Conservation (phyloP, 2,329 filamentous ascomycete species). For the Fusarium anthophilum region DNA sequence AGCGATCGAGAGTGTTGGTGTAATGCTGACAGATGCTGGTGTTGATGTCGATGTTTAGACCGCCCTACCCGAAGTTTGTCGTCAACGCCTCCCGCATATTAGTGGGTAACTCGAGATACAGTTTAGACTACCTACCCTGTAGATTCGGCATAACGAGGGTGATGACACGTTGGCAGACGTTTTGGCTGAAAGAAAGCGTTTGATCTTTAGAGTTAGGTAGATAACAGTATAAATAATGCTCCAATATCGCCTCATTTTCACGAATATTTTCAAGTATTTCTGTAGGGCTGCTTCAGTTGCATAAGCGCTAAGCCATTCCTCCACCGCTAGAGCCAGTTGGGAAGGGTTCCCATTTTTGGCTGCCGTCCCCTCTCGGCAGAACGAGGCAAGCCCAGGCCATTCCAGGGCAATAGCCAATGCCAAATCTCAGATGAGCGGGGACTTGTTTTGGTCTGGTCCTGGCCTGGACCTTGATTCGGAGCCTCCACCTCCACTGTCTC, state of each 20-base stretch:
- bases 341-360: not conserved
- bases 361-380: slow-evolving; percentile 9
- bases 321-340: slow-evolving; percentile 1
- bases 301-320: not conserved
- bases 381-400: slow-evolving; percentile 11
- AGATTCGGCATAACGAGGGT: not conserved
- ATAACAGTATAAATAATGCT: fast-evolving
- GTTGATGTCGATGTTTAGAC: not conserved
- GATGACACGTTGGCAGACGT: too few relatives aligned
- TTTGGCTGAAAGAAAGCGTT: too few relatives aligned
- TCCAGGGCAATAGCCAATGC: slow-evolving; percentile 11
- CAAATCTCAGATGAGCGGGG: slow-evolving; percentile 4
- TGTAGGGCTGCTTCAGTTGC: slow-evolving; percentile 1
- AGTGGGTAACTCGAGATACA: not conserved
- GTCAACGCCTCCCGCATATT: not conserved
- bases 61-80: not conserved
- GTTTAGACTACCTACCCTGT: not conserved
- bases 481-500: slow-evolving; percentile 23
- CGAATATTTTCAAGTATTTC: not conserved
- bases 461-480: slow-evolving; percentile 6
- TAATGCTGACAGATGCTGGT: not conserved
- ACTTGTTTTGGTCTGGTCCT: slow-evolving; percentile 3
- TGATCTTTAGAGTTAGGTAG: fast-evolving
- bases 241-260: not conserved
- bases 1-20: fast-evolving